Evolutionary conservation across 345 rosid genomes (phyloP), one percentile per base, ranked within the genome.

Genomic region (Arabidopsis arenosa): DNA sequence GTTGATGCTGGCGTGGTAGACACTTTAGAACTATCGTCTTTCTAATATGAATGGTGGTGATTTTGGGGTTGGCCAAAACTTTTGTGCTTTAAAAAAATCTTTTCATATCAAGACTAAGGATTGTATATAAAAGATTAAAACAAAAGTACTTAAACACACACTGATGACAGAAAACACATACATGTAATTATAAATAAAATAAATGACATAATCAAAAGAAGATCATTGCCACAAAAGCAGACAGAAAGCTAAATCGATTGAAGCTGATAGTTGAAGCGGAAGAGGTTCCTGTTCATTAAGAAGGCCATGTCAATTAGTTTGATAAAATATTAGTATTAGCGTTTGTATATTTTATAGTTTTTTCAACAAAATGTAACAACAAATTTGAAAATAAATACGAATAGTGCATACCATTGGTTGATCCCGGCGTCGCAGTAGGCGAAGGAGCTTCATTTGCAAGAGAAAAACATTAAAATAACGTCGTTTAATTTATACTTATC

Each of bases 181-280:
- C 23, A 28, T 60, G 18, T 35, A 44, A 44, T 44, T 44, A 44
- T n/a, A 30, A 54, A 28, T 45, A 5, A 70, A 70, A 71, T 21
- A 63, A 30, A 30, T 10, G 56, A 37, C 72, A 37, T 37, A 28
- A 66, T 75, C 37, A 67, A 28, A 66, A 35, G 11, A 66, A 47
- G 58, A 74, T 48, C 7, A n/a, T 21, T 59, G 79, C 68, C 61
- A 59, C 68, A 13, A 67, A 17, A 49, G 62, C 79, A 67, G 41
- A 17, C 37, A 67, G 9, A 48, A 75, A 66, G 73, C 52, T 14
- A 48, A 75, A 18, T 59, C 73, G 61, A 41, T 41, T 43, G 26
- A 59, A 40, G 62, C 71, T 59, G 37, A 67, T 12, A 21, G 45
- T 6, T 17, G 73, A 49, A 67, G 67, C 43, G 12, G 79, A 59